Evolutionary conservation across 306 rosid genomes (phyloP), one percentile per base, ranked within the genome.

Genomic region (Rosa multiflora): DNA sequence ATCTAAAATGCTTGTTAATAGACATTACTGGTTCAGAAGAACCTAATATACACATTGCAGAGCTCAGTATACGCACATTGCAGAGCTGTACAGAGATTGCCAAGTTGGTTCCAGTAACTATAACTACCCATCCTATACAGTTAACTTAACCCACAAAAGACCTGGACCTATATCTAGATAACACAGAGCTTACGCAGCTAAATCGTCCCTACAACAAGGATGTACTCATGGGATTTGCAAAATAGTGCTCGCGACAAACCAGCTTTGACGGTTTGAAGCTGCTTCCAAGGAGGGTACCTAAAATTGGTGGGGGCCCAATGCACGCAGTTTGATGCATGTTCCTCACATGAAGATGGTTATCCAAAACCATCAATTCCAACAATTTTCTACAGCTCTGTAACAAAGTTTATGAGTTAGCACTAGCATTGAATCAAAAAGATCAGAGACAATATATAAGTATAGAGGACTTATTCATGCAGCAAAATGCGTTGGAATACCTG

Each of bases 341-440:
- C 94, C 85, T 90, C 80, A 86, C 90, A 46, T 12, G 62, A 29
- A 95, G 83, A 85, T 90, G 94, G 71, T 86, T 87, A 76, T 93
- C 98, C 77, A 95, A 72, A 74, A 87, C 68, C 99, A 95, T 91
- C 90, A 90, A 64, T 85, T 92, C 97, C 87, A 95, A 76, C 73
- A 91, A 84, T 72, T 79, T 89, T 88, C 87, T 89, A 80, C 97
- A 93, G 86, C 89, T 95, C 99, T 93, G 93, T 73, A 20, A 83
- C 39, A 79, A 77, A 70, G 42, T 70, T 73, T 11, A 42, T 71
- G 74, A 67, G 61, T 42, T 32, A 44, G 29, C 47, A 80, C 85
- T 59, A 87, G 84, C 69, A 75, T 66, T 72, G 46, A 81, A 64
- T 29, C 53, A 4, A 23, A 61, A 48, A 49, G 53, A 67, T 48